phyloP scores from a whole-genome alignment of 2,329 filamentous ascomycete genomes.

The Hypoxylon sp. region DNA sequence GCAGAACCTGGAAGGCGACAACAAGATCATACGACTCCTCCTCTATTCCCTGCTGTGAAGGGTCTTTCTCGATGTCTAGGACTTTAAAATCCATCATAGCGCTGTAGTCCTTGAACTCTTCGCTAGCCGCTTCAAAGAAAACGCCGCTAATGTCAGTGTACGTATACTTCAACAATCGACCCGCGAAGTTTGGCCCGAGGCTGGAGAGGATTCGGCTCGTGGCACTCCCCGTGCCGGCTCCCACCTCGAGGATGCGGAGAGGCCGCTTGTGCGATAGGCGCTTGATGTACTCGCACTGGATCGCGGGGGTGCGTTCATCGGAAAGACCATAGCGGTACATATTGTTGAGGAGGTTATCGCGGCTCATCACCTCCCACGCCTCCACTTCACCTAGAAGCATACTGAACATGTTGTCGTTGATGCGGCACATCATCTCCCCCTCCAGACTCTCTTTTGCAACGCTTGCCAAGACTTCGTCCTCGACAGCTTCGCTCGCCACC shows the following conservation, averaged over 20 bases:
- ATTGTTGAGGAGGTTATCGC: conserved; percentile 51
- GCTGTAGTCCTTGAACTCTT: conserved; percentile 51
- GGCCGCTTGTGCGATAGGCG: conserved; percentile 52
- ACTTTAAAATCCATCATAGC: conserved; percentile 53
- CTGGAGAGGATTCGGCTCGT: conserved; percentile 58
- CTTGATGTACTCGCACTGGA: conserved; percentile 52
- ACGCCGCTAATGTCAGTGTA: conserved; percentile 62
- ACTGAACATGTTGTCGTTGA: conserved; percentile 51
- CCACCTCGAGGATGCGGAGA: conserved; percentile 58
- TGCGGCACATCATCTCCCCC: conserved; percentile 53
- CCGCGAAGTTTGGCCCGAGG: conserved; percentile 51
- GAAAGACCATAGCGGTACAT: conserved; percentile 53
- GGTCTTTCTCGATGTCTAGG: conserved; percentile 51
- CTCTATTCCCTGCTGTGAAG: conserved; percentile 51
- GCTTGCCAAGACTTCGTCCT: conserved; percentile 48
- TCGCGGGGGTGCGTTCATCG: conserved; percentile 50
- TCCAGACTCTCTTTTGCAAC: conserved; percentile 49
- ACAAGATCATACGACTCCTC: conserved; percentile 53
- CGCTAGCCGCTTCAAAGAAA: conserved; percentile 56
- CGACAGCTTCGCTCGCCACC: conserved; percentile 43
- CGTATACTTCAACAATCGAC: conserved; percentile 59
- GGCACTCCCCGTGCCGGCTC: conserved; percentile 61
- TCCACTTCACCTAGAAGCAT: conserved; percentile 51
- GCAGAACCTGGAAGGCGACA: conserved; percentile 54
- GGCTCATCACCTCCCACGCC: conserved; percentile 53